Base-by-base conservation (phyloP, 2,329 filamentous ascomycete species). In the Clonostachys rosea region DNA sequence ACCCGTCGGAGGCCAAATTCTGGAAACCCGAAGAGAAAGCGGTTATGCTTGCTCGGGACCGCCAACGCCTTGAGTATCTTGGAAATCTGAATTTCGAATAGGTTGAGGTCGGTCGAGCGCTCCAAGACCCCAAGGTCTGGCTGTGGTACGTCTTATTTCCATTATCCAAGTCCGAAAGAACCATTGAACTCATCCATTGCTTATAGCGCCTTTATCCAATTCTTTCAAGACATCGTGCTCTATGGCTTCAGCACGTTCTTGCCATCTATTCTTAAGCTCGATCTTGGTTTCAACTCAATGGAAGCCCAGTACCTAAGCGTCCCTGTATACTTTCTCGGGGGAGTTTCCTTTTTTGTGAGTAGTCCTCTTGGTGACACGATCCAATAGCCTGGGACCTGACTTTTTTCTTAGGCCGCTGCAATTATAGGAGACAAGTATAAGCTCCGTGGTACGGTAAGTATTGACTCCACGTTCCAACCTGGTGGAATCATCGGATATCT, bases 181-280 rank as follows among this genome's bases (percentile, higher is more conserved):
- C 14, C 5, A 11, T 39, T 13, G 20, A 37, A 20, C 33, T 35
- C 14, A 45, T 18, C 7, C 13, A 14, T 37, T 16, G 10, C 4
- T 13, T n/a, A 13, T 18, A 59, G 57, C 18, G 71, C 68, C 6
- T 50, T 60, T 20, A 74, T 74, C 16, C 74, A 78, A 42, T 78
- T 79, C 56, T 77, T 73, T 44, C 69, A 74, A 48, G 73, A 77
- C 48, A 73, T 75, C 24, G 59, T 76, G 40, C 64, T 77, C 1
- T 81, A 78, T 54, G 78, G 76, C n/a, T 80, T 81, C 58, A 74
- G 70, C 52, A 81, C 76, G 10, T 82, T 82, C 56, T 61, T 81
- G 5, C 79, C 79, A 3, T 72, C 72, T 2, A 81, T 83, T 52
- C 65, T 82, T 43, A 64, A 45, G 14, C 30, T 69, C 40, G 67